Conservation (phyloP, 768 basidiomycete species). For the Phaeotremella skinneri region DNA sequence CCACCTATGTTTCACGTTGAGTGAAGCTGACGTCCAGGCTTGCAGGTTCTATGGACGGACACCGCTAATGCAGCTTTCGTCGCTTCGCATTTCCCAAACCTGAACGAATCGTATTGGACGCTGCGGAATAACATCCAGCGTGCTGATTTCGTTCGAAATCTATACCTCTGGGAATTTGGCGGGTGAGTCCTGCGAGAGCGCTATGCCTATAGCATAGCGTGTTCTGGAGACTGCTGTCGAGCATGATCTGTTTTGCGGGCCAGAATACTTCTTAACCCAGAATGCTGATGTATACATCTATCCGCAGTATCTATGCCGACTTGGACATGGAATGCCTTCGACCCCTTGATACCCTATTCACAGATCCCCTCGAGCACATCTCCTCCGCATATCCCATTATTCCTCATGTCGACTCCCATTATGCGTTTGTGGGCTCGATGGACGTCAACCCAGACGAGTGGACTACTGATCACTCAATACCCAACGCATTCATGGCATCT, state of each 20-base stretch:
- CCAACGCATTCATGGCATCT: conserved; percentile 32
- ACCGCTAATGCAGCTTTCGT: conserved; percentile 21
- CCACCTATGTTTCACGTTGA: neutral
- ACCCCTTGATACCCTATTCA: conserved; percentile 16
- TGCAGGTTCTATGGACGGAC: conserved; percentile 31
- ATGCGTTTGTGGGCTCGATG: conserved; percentile 20
- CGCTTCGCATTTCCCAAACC: conserved; percentile 14
- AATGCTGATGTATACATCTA: neutral
- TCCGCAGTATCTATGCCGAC: conserved; percentile 26
- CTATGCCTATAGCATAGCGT: too few relatives aligned
- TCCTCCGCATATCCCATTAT: neutral
- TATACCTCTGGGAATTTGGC: conserved; percentile 28
- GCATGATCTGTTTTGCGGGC: too few relatives aligned
- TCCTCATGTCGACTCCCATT: neutral
- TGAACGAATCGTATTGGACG: conserved; percentile 19
- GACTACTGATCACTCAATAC: conserved; percentile 16
- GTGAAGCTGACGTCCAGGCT: neutral
- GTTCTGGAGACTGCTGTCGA: too few relatives aligned
- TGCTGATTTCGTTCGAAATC: conserved; percentile 29
- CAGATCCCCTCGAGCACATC: conserved; percentile 1
- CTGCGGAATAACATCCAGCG: conserved; percentile 23
- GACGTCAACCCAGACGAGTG: neutral
- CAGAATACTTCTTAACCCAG: too few relatives aligned
- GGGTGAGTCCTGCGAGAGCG: conserved; percentile 15
- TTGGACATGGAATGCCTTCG: conserved; percentile 29